phyloP scores from a whole-genome alignment of 2,329 filamentous ascomycete species.

The Paecilomyces fulvus region DNA sequence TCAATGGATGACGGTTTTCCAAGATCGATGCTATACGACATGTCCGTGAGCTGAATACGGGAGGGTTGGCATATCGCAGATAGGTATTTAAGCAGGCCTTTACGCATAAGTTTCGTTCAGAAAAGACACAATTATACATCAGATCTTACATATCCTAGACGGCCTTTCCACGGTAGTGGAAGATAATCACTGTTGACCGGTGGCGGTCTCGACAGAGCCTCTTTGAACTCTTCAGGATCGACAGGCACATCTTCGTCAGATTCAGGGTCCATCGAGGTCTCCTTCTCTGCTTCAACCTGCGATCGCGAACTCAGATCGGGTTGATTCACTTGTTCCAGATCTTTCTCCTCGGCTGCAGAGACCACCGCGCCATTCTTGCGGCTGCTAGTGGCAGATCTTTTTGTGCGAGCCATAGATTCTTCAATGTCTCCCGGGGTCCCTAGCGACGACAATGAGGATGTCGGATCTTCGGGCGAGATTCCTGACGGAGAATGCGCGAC shows the following conservation, averaged over 20 bases:
- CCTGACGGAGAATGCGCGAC: background rate
- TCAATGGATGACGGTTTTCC: slow-evolving; percentile 75
- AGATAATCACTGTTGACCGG: slow-evolving; percentile 75
- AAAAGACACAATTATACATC: background rate
- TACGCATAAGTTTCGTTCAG: background rate
- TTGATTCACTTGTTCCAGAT: background rate
- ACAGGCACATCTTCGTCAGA: slow-evolving; percentile 44
- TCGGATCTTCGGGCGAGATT: background rate
- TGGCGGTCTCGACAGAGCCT: slow-evolving; percentile 56
- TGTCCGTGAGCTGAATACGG: slow-evolving; percentile 84
- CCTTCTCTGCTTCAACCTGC: slow-evolving; percentile 18
- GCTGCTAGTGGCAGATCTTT: background rate
- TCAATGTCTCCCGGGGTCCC: slow-evolving; percentile 10
- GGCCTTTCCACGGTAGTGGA: slow-evolving; percentile 82
- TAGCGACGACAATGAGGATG: background rate
- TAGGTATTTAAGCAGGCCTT: slow-evolving; percentile 90
- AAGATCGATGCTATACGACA: slow-evolving; percentile 86
- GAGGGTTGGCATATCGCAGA: slow-evolving; percentile 67
- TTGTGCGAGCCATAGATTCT: background rate
- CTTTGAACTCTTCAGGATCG: slow-evolving; percentile 50
- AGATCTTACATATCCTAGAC: slow-evolving; percentile 72
- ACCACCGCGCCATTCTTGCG: background rate
- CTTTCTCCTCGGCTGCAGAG: background rate
- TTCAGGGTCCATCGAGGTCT: slow-evolving; percentile 41
- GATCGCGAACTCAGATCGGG: background rate